Percentiles rank a stretch among this genome's conserved stretches.
phyloP scores from a whole-genome alignment of 192 early-diverging fungal genomes.

The Gryganskiella cystojenkinii region DNA sequence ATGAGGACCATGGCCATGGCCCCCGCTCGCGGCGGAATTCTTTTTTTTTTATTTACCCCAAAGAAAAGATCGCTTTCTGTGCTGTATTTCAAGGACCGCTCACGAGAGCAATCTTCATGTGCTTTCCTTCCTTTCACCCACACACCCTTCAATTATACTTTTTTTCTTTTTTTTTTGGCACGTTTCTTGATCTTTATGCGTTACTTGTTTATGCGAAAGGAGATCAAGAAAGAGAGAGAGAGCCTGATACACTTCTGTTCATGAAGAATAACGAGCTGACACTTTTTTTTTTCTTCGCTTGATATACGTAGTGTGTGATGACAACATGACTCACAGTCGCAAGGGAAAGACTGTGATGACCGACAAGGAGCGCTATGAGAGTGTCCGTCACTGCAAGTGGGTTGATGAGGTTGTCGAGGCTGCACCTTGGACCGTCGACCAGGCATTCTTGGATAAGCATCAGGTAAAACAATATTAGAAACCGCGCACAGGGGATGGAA shows the following conservation, averaged over 20 bases:
- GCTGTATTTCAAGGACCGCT: not conserved
- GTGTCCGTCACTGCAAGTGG: constrained; percentile 86
- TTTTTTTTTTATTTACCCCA: constrained; percentile 19
- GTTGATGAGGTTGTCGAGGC: constrained; percentile 82
- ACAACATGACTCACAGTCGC: constrained; percentile 76
- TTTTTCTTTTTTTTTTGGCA: not conserved
- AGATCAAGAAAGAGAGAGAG: not conserved
- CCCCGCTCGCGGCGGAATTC: no score
- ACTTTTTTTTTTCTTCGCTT: not conserved
- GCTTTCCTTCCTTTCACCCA: not conserved
- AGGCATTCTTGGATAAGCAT: constrained; percentile 80
- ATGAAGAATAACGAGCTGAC: not conserved
- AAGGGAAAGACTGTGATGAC: constrained; percentile 88
- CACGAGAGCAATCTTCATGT: constrained; percentile 33
- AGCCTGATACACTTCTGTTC: not conserved
- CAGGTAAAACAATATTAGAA: no score
- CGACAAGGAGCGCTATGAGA: constrained; percentile 81
- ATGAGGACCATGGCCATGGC: no score
- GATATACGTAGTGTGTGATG: constrained; percentile 68
- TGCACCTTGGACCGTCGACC: constrained; percentile 82
- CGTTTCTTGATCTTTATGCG: not conserved
- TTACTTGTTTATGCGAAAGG: not conserved
- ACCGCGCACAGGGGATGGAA: no score
- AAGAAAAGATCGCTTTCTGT: constrained; percentile 5
- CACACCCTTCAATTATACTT: not conserved